Evolutionary conservation across 495 filamentous ascomycete genomes (phyloP).

Genomic region (Hypomontagnella submonticulosa): DNA sequence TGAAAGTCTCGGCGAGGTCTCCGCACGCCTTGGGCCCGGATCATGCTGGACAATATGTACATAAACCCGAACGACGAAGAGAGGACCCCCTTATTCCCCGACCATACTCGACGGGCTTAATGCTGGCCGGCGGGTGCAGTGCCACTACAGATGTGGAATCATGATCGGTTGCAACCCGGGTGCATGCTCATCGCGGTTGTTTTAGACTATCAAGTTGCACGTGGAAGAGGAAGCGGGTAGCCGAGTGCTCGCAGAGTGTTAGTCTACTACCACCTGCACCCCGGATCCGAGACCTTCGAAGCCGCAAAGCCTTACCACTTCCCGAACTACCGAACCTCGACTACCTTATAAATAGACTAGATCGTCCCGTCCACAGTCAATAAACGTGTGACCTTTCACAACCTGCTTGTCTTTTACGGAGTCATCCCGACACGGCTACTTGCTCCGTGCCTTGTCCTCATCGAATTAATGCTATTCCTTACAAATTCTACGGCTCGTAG

Average conservation of each 20-base stretch:
- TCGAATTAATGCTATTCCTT: constrained; percentile 24
- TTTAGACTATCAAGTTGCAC: constrained; percentile 35
- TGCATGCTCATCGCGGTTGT: constrained; percentile 17
- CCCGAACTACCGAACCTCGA: constrained; percentile 22
- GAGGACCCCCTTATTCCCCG: constrained; percentile 3
- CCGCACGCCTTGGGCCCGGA: background rate
- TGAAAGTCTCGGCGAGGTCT: constrained; percentile 1
- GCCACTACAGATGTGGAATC: constrained; percentile 27
- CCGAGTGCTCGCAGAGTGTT: constrained; percentile 29
- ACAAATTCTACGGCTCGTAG: constrained; percentile 22
- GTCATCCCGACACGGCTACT: constrained; percentile 36
- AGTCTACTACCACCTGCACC: constrained; percentile 31
- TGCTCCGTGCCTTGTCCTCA: constrained; percentile 37
- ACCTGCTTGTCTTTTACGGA: constrained; percentile 26
- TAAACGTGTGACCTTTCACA: constrained; percentile 42
- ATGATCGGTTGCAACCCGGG: constrained; percentile 20
- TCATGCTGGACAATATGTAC: background rate
- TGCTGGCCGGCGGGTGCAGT: constrained; percentile 8
- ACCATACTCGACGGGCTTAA: background rate
- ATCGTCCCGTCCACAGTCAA: constrained; percentile 25
- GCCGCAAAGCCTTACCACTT: constrained; percentile 25
- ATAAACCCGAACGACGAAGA: background rate
- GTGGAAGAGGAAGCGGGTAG: constrained; percentile 33
- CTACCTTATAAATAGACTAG: constrained; percentile 35
- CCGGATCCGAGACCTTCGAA: constrained; percentile 37